phyloP scores from a whole-genome alignment of 2,329 filamentous ascomycete species.

The Aspergillus phoenicis region DNA sequence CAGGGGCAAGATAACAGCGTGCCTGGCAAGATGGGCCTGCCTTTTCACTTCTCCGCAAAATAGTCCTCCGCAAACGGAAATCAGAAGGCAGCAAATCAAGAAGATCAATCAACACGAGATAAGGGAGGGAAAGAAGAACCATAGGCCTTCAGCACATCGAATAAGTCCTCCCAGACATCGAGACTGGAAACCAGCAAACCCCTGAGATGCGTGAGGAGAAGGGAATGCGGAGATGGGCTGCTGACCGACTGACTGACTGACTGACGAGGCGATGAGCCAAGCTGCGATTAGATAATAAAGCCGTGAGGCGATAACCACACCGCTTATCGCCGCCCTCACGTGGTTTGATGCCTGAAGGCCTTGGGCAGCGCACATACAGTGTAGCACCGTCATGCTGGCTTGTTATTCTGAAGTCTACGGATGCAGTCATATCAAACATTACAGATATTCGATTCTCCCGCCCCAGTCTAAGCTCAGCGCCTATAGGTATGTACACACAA shows the following conservation, averaged over 20 bases:
- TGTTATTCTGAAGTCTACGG: too few relatives aligned
- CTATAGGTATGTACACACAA: conserved; percentile 27
- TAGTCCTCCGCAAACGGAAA: not conserved
- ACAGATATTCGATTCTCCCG: conserved; percentile 9
- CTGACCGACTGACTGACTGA: not conserved
- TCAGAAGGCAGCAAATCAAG: not conserved
- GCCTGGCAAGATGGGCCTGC: not conserved
- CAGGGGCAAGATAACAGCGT: not conserved
- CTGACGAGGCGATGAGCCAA: not conserved
- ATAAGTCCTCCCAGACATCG: not conserved
- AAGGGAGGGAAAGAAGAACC: not conserved
- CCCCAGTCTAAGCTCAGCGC: conserved; percentile 21
- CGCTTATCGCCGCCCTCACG: conserved; percentile 21
- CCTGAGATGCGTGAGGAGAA: conserved; percentile 1
- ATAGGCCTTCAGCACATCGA: not conserved
- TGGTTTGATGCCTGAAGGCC: conserved; percentile 7
- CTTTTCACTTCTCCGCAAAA: not conserved
- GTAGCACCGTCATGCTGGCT: not conserved
- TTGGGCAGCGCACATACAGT: not conserved
- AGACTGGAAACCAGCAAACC: conserved; percentile 1
- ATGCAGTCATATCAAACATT: not conserved
- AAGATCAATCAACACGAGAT: not conserved
- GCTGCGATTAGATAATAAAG: not conserved
- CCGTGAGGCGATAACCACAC: conserved; percentile 1
- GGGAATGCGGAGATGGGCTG: not conserved